phyloP scores from a whole-genome alignment of 495 filamentous ascomycete genomes.

The Endocarpon pusillum region DNA sequence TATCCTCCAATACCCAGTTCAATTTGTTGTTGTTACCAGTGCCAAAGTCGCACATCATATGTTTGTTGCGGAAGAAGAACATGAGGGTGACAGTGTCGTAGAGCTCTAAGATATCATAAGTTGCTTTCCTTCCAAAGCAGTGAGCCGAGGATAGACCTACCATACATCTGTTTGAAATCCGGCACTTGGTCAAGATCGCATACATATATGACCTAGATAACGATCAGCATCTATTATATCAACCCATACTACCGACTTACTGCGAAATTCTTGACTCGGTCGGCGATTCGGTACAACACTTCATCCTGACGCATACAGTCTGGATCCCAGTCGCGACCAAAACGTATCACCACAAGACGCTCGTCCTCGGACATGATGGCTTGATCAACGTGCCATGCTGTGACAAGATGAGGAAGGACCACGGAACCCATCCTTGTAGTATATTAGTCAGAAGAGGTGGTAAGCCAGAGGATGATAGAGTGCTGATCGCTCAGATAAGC shows the following conservation, averaged over 20 bases:
- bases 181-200: slow-evolving; percentile 93
- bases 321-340: slow-evolving; percentile 64
- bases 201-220: slow-evolving; percentile 90
- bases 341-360: slow-evolving; percentile 86
- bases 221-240: too few relatives aligned
- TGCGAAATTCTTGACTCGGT: slow-evolving; percentile 77
- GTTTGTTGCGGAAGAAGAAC: slow-evolving; percentile 97
- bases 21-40: slow-evolving; percentile 98
- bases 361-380: slow-evolving; percentile 87
- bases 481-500: too few relatives aligned
- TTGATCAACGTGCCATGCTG: slow-evolving; percentile 94
- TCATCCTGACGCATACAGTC: slow-evolving; percentile 88
- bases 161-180: slow-evolving; percentile 94
- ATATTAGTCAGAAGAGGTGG: too few relatives aligned
- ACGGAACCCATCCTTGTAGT: slow-evolving; percentile 87
- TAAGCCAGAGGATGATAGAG: too few relatives aligned
- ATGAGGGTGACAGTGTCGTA: slow-evolving; percentile 58
- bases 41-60: slow-evolving; percentile 98
- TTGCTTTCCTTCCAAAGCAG: too few relatives aligned
- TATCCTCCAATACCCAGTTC: slow-evolving; percentile 95
- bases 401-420: slow-evolving; percentile 79
- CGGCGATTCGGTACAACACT: slow-evolving; percentile 73
- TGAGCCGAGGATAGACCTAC: too few relatives aligned
- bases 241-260: too few relatives aligned
- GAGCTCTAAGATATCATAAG: too few relatives aligned